These are phyloP conservation scores for Zhuliangozyma blackwelliae DNA, from an alignment of 1,139 yeast genomes.

Conservation along the genomic window DNA sequence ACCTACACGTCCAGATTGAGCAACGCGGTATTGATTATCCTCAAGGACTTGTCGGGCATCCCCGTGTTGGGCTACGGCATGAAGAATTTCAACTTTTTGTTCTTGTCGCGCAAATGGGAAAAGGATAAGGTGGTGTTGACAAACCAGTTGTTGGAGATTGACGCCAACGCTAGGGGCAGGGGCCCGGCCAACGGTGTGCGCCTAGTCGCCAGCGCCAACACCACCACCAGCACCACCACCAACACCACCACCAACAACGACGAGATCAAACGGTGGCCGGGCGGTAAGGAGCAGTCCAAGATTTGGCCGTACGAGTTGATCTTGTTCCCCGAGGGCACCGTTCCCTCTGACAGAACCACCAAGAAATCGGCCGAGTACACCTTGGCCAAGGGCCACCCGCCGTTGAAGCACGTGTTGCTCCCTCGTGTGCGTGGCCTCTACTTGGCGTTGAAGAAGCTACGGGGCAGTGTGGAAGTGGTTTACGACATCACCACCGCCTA, in stretches of 20 bases:
- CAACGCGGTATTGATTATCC: constrained; percentile 65
- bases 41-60: constrained; percentile 67
- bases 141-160: constrained; percentile 50
- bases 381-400: constrained; percentile 41
- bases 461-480: constrained; percentile 58
- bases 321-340: constrained; percentile 94
- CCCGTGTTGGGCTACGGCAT: constrained; percentile 89
- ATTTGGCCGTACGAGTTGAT: constrained; percentile 53
- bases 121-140: constrained; percentile 60
- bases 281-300: constrained; percentile 24
- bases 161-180: constrained; percentile 46
- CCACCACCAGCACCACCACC: too few species aligned
- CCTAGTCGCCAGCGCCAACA: constrained; percentile 25
- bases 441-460: constrained; percentile 56
- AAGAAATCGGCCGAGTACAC: constrained; percentile 56
- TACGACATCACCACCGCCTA: constrained; percentile 86
- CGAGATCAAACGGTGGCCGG: constrained; percentile 31
- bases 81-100: constrained; percentile 74
- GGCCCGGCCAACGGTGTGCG: constrained; percentile 51
- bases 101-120: constrained; percentile 82
- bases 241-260: too few species aligned
- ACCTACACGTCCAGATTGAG: constrained; percentile 66
- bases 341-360: constrained; percentile 64
- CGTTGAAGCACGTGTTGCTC: constrained; percentile 60
- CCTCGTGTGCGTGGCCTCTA: constrained; percentile 84